Conservation (phyloP, 345 rosid species). For the Mercurialis annua region DNA sequence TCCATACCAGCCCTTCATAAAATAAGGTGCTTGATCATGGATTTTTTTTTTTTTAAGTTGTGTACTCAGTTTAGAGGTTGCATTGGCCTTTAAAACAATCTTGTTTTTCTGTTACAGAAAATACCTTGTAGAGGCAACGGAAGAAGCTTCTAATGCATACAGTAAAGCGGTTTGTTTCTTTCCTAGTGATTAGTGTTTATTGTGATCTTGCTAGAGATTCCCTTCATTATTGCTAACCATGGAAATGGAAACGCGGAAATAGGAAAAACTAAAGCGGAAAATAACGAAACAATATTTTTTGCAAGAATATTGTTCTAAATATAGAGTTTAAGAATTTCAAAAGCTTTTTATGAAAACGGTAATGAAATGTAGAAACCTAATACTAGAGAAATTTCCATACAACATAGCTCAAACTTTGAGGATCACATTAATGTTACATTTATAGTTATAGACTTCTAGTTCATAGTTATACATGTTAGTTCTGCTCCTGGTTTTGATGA, state of each 20-base stretch:
- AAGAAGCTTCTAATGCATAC: constrained; percentile 91
- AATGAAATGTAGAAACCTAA: no score
- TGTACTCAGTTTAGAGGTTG: neutral
- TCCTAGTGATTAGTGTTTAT: constrained; percentile 2
- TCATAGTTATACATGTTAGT: neutral
- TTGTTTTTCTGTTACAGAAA: constrained; percentile 48
- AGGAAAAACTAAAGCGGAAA: no score
- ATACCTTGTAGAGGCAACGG: constrained; percentile 86
- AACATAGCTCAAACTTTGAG: no score
- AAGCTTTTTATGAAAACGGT: no score
- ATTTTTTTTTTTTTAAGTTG: no score
- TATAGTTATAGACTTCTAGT: neutral
- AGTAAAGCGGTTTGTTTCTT: constrained; percentile 81
- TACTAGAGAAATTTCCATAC: no score
- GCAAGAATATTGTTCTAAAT: no score
- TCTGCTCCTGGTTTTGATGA: neutral
- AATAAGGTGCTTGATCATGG: constrained; percentile 53
- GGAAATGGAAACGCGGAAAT: no score
- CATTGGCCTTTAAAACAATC: neutral
- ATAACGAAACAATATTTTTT: no score
- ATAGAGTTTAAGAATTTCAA: no score
- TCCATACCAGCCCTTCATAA: constrained; percentile 89
- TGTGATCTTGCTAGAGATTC: neutral
- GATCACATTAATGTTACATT: neutral
- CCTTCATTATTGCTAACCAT: neutral